Evolutionary conservation across 768 basidiomycete species (phyloP).

Genomic region (Amanita muscaria): DNA sequence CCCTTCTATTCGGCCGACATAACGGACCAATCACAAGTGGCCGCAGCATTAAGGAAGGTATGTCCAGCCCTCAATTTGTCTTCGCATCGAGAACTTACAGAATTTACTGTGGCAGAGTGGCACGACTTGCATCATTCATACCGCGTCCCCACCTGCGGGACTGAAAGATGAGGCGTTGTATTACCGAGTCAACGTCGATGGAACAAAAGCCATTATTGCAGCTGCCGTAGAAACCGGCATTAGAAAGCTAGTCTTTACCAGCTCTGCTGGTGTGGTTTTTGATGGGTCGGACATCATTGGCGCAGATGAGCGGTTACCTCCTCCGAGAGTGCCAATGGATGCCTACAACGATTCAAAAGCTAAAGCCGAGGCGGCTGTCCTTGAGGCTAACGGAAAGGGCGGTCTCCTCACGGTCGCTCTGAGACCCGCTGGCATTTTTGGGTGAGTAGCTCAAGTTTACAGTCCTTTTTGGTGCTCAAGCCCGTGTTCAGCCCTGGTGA

Average conservation of each 20-base stretch:
- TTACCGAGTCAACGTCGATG: constrained; percentile 91
- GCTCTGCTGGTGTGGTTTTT: constrained; percentile 86
- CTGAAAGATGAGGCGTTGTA: constrained; percentile 62
- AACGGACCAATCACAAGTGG: constrained; percentile 63
- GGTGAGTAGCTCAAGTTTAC: constrained; percentile 46
- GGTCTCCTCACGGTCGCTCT: constrained; percentile 85
- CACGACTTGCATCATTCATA: constrained; percentile 90
- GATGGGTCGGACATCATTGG: constrained; percentile 74
- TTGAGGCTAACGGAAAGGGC: constrained; percentile 78
- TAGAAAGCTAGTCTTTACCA: constrained; percentile 87
- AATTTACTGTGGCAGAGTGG: constrained; percentile 42
- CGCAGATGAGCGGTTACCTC: constrained; percentile 79
- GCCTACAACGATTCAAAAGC: constrained; percentile 94
- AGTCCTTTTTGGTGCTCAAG: constrained; percentile 2
- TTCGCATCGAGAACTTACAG: constrained; percentile 7
- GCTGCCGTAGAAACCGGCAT: constrained; percentile 69
- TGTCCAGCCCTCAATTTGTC: constrained; percentile 14
- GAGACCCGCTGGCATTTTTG: constrained; percentile 92
- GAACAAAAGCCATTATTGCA: constrained; percentile 77
- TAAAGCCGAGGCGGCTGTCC: constrained; percentile 73
- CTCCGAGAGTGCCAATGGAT: constrained; percentile 70
- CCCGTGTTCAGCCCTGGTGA: constrained; percentile 68
- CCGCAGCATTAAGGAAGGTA: constrained; percentile 67
- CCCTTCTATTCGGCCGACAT: constrained; percentile 89
- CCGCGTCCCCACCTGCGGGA: constrained; percentile 74